A percentile compares a stretch with the other conserved stretches of the same genome.
These are phyloP conservation scores for Xylaria arbuscula DNA, from an alignment of 2,329 filamentous ascomycete species.

Conservation along the genomic window DNA sequence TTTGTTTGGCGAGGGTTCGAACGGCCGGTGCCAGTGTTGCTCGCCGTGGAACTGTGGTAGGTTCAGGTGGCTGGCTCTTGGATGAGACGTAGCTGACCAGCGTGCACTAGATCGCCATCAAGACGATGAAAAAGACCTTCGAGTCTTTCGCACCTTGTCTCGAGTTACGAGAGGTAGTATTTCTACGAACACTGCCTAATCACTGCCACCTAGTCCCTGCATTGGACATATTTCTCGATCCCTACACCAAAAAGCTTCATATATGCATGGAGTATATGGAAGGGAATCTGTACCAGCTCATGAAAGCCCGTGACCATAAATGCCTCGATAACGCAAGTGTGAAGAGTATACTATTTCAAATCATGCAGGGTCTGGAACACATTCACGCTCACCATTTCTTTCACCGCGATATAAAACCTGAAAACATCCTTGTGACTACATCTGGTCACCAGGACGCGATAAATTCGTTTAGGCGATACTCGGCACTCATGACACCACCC, in stretches of 20 bases:
- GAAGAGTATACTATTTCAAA: slow-evolving; percentile 98
- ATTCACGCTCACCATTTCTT: slow-evolving; percentile 98
- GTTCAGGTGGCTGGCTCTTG: slow-evolving; percentile 49
- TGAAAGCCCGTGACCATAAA: slow-evolving; percentile 98
- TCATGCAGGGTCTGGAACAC: slow-evolving; percentile 94
- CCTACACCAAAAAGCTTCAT: slow-evolving; percentile 94
- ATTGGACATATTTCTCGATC: slow-evolving; percentile 97
- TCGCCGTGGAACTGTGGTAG: slow-evolving; percentile 90
- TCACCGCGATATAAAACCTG: slow-evolving; percentile 98
- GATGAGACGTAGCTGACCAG: slow-evolving; percentile 26
- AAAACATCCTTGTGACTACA: slow-evolving; percentile 97
- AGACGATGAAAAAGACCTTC: slow-evolving; percentile 99
- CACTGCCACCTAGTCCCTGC: slow-evolving; percentile 96
- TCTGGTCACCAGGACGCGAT: slow-evolving; percentile 83
- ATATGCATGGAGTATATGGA: slow-evolving; percentile 99
- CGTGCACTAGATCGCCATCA: slow-evolving; percentile 84
- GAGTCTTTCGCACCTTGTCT: slow-evolving; percentile 90
- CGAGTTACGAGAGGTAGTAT: slow-evolving; percentile 96
- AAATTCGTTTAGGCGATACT: slow-evolving; percentile 92
- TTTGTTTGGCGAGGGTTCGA: slow-evolving; percentile 89
- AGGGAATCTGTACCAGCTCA: slow-evolving; percentile 96
- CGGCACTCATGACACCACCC: slow-evolving; percentile 90
- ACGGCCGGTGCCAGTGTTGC: slow-evolving; percentile 90
- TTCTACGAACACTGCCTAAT: slow-evolving; percentile 85
- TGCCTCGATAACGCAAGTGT: slow-evolving; percentile 88